Evolutionary conservation across 805 yeast species (phyloP), one percentile per base, ranked within the genome.

Genomic region (Saturnispora saitoi): DNA sequence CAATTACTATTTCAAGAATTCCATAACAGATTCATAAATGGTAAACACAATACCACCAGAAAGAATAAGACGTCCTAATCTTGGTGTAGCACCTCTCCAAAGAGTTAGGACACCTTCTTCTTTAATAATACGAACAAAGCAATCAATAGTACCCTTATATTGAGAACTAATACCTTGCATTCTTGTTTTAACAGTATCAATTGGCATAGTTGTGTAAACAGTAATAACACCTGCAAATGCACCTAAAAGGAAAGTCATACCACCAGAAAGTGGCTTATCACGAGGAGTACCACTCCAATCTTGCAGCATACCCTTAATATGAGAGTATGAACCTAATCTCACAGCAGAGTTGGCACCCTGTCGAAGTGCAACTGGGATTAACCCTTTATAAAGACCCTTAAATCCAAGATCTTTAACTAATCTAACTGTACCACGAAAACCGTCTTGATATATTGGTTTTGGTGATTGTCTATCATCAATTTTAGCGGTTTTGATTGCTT

Each of bases 1-100:
- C 22, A 15, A 22, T 22, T 19, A 14, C 53, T 60, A 76, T 19
- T 60, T 67, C 64, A 82, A 59, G n/a, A 83, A 45, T 34, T 72
- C 77, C 65, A 91, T 72, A 70, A 91, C 83, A 68, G 89, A 86
- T 65, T 91, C 99, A 65, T 91, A 91, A 49, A 93, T 86, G 19
- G 98, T 93, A 69, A 91, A 91, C 28, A 93, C 97, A 56, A 91
- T 91, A 59, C 99, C 99, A 52, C 99, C 99, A 68, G 95, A 85
- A 61, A 91, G 74, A 32, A 90, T 80, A 62, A 91, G 75, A 58
- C 99, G 78, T 5, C 98, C 98, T 52, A 91, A 71, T 62, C 99
- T 77, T 42, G 99, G 98, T 2, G 98, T 93, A 32, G 98, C 96
- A 53, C 99, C 99, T 68, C 87, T 87, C 99, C 99, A 91, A 69